Evolutionary conservation across 1,284 basidiomycete genomes (phyloP), one percentile per base, ranked within the genome.

Genomic region (Exobasidium rhododendri): DNA sequence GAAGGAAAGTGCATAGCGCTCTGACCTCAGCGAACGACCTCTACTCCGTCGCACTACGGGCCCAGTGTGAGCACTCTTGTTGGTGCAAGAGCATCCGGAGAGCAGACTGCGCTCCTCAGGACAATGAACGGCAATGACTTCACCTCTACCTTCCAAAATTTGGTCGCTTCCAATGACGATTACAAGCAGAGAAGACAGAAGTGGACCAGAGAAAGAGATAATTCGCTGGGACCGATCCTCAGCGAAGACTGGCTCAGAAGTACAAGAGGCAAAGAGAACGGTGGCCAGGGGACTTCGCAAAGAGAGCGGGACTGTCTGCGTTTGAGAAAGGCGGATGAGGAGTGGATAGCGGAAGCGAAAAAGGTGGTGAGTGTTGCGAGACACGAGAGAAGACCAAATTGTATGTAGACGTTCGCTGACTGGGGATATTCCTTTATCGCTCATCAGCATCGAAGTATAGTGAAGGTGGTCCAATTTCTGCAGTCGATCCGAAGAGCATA

Each of bases 301-400:
- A 26, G 26, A 30, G 52, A 55, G 35, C 6, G 30, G 28, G 56
- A 58, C 13, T 44, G 43, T 13, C 24, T 31, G 4, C 24, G 57
- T 10, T 22, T 58, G n/a, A 7, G 45, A 51, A 52, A 29, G n/a
- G 57, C 57, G 7, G 57, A 58, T 45, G 28, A 31, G 24, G 57
- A 52, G 45, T 58, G 57, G 57, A 22, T 58, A 2, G 29, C 11
- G n/a, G 57, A 58, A 28, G 57, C 57, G 17, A n/a, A 28, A 24
- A 30, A 51, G 44, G 30, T 58, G n/a, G 55, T 56, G 55, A 56
- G 55, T 56, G 17, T 26, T 31, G n/a, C 17, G 5, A 5, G 47
- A 28, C 47, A n/a, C 22, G 17, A 6, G 17, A 7, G 17, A n/a
- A n/a, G 7, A 50, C 17, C 47, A 6, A n/a, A 6, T 6, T 24